Evolutionary conservation across 2,329 filamentous ascomycete species (phyloP).

Genomic region (Aureobasidium uvarum): DNA sequence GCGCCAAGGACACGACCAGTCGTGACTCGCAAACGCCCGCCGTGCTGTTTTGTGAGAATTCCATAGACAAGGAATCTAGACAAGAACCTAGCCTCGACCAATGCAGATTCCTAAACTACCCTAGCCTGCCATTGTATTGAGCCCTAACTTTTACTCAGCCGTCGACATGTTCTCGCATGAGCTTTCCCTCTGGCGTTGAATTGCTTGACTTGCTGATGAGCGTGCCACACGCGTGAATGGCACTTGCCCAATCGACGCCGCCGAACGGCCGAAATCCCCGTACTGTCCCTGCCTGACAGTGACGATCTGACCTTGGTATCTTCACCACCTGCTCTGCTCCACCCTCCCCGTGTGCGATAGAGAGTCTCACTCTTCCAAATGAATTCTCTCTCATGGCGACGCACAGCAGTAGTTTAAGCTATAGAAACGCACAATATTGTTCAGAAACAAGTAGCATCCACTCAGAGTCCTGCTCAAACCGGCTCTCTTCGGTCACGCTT

Average conservation of each 20-base stretch:
- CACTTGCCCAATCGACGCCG: neutral
- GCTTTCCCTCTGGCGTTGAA: neutral
- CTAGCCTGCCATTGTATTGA: neutral
- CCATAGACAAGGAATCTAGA: conserved; percentile 14
- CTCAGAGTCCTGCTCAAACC: no score
- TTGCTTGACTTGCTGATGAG: conserved; percentile 9
- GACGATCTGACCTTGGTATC: neutral
- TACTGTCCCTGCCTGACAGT: neutral
- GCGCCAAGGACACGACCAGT: conserved; percentile 1
- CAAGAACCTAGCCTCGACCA: neutral
- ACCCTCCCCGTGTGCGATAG: neutral
- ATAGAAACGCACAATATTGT: no score
- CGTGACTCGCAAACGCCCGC: conserved; percentile 3
- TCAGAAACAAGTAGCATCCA: no score
- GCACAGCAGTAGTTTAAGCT: no score
- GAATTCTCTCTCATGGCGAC: no score
- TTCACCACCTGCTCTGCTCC: neutral
- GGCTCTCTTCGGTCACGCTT: neutral
- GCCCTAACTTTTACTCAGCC: conserved; percentile 1
- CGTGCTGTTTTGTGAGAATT: neutral
- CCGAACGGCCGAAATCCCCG: conserved; percentile 12
- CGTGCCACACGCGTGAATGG: conserved; percentile 8
- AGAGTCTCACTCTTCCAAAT: no score
- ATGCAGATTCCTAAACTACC: conserved; percentile 2
- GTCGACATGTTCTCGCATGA: neutral